Conservation (phyloP, 2,329 filamentous ascomycete genomes). For the Microdochium nivale region DNA sequence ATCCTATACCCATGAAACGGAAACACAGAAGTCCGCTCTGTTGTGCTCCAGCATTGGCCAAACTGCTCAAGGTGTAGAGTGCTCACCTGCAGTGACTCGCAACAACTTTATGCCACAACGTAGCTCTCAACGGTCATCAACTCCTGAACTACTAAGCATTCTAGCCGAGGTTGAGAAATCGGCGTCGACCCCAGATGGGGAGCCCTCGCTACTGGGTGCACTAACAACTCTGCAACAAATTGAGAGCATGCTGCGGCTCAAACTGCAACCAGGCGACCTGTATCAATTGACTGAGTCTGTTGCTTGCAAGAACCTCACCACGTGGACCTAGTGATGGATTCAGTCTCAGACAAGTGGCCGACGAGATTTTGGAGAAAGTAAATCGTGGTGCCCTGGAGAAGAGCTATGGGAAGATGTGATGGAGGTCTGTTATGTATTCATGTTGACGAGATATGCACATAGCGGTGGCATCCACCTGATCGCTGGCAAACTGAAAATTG, state of each 20-base stretch:
- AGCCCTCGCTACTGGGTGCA: neutral
- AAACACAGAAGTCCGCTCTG: too few species aligned
- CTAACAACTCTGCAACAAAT: neutral
- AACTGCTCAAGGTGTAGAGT: too few species aligned
- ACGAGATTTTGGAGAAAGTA: neutral
- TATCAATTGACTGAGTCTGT: neutral
- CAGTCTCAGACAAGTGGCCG: too few species aligned
- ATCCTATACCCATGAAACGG: too few species aligned
- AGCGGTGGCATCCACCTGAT: neutral
- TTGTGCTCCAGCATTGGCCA: too few species aligned
- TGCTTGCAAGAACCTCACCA: neutral
- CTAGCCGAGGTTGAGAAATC: neutral
- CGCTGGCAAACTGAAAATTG: neutral
- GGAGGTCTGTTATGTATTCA: neutral
- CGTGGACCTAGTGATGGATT: neutral
- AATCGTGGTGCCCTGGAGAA: too few species aligned
- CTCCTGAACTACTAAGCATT: neutral
- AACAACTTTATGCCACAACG: neutral
- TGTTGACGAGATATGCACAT: neutral
- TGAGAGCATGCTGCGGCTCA: neutral
- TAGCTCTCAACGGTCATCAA: neutral
- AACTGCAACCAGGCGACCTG: neutral
- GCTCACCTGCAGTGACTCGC: neutral
- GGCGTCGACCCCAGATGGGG: neutral
- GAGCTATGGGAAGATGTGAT: too few species aligned